These are phyloP conservation scores for Brassica carinata DNA, from an alignment of 345 rosid genomes.

Conservation along the genomic window DNA sequence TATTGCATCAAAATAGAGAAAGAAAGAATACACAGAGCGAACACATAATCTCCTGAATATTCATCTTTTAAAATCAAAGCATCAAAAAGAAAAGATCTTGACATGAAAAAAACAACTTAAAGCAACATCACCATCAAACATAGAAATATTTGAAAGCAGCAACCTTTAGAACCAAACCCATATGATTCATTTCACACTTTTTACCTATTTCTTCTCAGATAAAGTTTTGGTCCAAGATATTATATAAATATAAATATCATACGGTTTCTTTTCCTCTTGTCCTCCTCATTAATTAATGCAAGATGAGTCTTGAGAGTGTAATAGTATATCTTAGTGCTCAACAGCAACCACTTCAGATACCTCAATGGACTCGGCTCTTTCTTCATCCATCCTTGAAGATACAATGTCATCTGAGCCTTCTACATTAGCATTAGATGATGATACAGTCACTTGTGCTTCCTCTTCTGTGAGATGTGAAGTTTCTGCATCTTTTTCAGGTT, in stretches of 20 bases:
- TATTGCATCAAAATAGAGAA: background rate
- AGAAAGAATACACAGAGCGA: background rate
- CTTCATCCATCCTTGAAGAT: conserved; percentile 39
- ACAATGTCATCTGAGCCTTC: conserved; percentile 30
- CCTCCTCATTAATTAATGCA: conserved; percentile 27
- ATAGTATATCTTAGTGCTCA: conserved; percentile 32
- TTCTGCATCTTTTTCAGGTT: conserved; percentile 46
- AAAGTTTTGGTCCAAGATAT: conserved; percentile 29
- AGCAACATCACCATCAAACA: conserved; percentile 39
- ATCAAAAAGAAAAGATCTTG: conserved; percentile 31
- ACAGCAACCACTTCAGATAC: conserved; percentile 35
- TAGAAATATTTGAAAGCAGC: conserved; percentile 29
- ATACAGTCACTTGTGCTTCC: conserved; percentile 36
- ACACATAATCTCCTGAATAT: conserved; percentile 23
- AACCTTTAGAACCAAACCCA: conserved; percentile 37
- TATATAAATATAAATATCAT: conserved; percentile 30
- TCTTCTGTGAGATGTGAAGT: conserved; percentile 35
- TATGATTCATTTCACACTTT: conserved; percentile 30
- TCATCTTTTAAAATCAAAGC: conserved; percentile 36
- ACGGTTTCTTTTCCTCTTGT: conserved; percentile 18
- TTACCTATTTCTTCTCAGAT: conserved; percentile 31
- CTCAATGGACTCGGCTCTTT: conserved; percentile 45
- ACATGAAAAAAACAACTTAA: conserved; percentile 14
- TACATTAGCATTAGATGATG: conserved; percentile 19
- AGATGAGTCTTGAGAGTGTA: conserved; percentile 3